phyloP scores from a whole-genome alignment of 23 red algal genomes.

The Cyanidiococcus yangmingshanensis region DNA sequence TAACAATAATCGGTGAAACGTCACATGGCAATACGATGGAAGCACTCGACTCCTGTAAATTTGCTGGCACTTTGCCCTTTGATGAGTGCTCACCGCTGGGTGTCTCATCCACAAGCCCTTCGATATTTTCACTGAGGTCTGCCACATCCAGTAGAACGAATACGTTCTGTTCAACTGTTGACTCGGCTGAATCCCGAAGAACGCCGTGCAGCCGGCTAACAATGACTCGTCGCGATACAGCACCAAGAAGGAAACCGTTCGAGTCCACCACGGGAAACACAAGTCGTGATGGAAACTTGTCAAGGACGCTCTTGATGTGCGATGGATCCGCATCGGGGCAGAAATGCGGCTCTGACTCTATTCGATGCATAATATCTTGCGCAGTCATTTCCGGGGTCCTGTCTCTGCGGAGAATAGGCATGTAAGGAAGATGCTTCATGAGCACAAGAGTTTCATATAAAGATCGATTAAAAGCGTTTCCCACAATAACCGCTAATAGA shows the following conservation, averaged over 20 bases:
- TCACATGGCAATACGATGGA: slow-evolving; percentile 31
- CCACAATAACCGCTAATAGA: slow-evolving; percentile 72
- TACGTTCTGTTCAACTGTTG: not conserved
- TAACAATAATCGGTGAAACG: slow-evolving; percentile 70
- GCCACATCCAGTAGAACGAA: not conserved
- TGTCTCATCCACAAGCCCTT: not conserved
- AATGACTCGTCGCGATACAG: slow-evolving; percentile 25
- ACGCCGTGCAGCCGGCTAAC: not conserved
- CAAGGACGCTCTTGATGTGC: slow-evolving; percentile 38
- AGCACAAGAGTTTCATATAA: slow-evolving; percentile 95
- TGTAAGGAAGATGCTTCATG: slow-evolving; percentile 95
- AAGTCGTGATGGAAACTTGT: slow-evolving; percentile 44
- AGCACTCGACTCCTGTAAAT: not conserved
- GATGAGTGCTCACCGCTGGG: not conserved
- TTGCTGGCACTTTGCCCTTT: not conserved
- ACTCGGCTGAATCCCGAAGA: not conserved
- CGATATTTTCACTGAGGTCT: slow-evolving; percentile 2
- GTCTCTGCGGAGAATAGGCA: slow-evolving; percentile 91
- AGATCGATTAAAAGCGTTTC: slow-evolving; percentile 75
- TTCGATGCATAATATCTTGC: slow-evolving; percentile 55
- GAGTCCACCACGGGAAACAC: slow-evolving; percentile 70
- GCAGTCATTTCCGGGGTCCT: slow-evolving; percentile 50
- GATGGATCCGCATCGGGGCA: not conserved
- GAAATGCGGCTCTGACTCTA: not conserved
- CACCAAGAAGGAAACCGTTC: slow-evolving; percentile 43